Percentiles rank a stretch among this genome's conserved stretches.
These are phyloP conservation scores for Talaromyces adpressus DNA, from an alignment of 495 filamentous ascomycete genomes.

Conservation along the genomic window DNA sequence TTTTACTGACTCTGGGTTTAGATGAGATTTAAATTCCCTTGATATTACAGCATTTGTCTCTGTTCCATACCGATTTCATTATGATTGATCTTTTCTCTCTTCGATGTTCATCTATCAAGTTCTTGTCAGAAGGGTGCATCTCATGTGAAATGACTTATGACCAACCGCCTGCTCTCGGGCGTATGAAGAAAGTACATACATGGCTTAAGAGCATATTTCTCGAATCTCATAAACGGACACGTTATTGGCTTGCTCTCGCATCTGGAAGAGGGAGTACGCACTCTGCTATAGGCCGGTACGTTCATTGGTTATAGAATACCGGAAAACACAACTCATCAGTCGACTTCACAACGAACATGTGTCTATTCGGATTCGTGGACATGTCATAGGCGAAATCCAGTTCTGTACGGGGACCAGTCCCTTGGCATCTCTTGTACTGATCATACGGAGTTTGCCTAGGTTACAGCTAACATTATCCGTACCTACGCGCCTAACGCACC, in stretches of 20 bases:
- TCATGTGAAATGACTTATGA: neutral
- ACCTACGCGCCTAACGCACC: neutral
- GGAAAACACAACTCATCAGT: neutral
- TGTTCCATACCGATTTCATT: neutral
- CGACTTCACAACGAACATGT: neutral
- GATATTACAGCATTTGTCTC: neutral
- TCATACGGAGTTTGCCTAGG: neutral
- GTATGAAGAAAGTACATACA: neutral
- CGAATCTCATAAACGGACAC: neutral
- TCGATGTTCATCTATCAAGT: neutral
- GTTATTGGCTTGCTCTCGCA: neutral
- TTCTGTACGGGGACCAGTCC: neutral
- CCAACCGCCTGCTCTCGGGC: neutral
- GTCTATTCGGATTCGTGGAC: no score
- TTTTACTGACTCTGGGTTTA: conserved; percentile 19
- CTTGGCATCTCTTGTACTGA: neutral
- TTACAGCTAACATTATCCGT: neutral
- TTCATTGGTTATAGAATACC: neutral
- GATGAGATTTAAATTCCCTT: conserved; percentile 23
- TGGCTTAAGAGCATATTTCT: neutral
- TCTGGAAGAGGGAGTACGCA: neutral
- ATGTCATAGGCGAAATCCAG: neutral
- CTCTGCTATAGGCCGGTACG: neutral
- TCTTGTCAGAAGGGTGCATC: neutral
- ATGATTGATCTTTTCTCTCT: neutral